Base-by-base conservation (phyloP, 208 protist genomes). In the Willaertia magna region DNA sequence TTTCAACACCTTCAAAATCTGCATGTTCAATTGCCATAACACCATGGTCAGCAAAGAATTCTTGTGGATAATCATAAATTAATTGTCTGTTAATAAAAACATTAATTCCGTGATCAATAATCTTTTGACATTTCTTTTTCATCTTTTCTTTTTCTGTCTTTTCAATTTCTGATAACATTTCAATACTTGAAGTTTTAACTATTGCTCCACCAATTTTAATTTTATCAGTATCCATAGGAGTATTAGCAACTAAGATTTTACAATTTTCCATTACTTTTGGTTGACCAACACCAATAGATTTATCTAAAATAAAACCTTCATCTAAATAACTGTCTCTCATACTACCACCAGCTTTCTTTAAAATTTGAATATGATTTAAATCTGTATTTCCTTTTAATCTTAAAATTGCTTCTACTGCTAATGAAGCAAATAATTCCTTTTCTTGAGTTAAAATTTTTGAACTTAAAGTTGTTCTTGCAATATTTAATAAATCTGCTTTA, bases 211-310 rank as follows among this genome's bases (percentile, higher is more conserved):
- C 43, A 46, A 93, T 92, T 90, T 99, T 99, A 86, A 99, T 98
- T 90, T 99, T 99, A 90, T 99, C 99, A 44, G 97, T 98, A 89
- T 99, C 99, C 98, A 99, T 99, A 34, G 98, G 91, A 18, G 99
- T 99, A 91, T 99, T 99, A 22, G 98, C 98, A 49, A 99, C 92
- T 47, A 99, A 88, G 88, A 99, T 98, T 87, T 98, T 98, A 22
- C 97, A 95, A 84, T 99, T 98, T 88, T 98, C 93, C 47, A 99
- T 91, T 49, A 90, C 87, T 86, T 96, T 97, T 74, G 97, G 97
- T 90, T 99, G 97, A 86, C 97, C 97, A 51, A 99, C 94, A 79
- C 98, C 98, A 90, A 99, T 98, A 86, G 96, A 96, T 91, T 99
- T 99, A 86, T 99, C 96, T 14, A 99, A 93, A 59, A 99, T 95